Base-by-base conservation (phyloP, 2,329 filamentous ascomycete species). In the Ascochyta fabae region DNA sequence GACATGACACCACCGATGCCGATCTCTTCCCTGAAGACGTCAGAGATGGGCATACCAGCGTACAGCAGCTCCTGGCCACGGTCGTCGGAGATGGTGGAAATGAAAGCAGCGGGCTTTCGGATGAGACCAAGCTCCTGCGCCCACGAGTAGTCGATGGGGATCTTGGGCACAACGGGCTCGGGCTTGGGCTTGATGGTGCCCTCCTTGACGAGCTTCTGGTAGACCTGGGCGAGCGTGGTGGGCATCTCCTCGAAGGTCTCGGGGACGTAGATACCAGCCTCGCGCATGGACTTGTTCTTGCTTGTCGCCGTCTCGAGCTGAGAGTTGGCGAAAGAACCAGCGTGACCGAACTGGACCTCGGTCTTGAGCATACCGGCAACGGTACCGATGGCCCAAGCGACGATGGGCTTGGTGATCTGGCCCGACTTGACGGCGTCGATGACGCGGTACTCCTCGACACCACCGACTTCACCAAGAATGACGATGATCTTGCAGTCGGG, bases 321-420 rank as follows among this genome's bases (percentile, higher is more conserved):
- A 56, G 95, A 99, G 88, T 99, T 99, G 85, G 95, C 95, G 69
- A 97, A 97, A 50, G 95, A 92, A 81, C 95, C 95, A 72, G 95
- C 95, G 83, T 99, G 95, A 74, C 95, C 95, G 82, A 99, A 99
- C 81, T 99, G 95, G 41, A 99, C 95, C 84, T 99, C 95, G 36
- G 95, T 99, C 89, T 96, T 98, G 85, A 99, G 96, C 92, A 99
- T 95, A 86, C 91, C 94, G 63, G 95, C 95, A 80, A 96, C 97
- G 71, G 95, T 99, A 84, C 95, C 95, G 74, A 99, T 99, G 68
- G 95, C 95, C 95, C 95, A 99, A 39, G 95, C 95, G 59, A 99
- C 93, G 74, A 99, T 95, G 72, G 95, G 95, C 88, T 99, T 99
- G 78, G 89, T 99, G 78, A 99, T 96, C 76, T 86, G 80, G 72